Conservation (phyloP, 768 basidiomycete genomes). For the Amanita inopinata region DNA sequence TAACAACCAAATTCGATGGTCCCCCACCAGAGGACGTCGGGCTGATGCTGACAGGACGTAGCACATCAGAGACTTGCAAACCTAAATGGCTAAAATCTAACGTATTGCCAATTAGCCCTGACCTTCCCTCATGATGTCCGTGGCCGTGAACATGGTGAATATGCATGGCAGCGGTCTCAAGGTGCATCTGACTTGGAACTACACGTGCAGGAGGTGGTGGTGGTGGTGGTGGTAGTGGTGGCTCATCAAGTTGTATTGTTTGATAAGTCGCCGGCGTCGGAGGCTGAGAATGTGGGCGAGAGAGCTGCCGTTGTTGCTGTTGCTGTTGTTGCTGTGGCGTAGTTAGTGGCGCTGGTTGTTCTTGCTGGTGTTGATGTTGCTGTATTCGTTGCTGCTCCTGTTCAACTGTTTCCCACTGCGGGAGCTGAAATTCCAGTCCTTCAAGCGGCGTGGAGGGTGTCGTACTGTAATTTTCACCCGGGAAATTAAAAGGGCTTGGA, state of each 20-base stretch:
- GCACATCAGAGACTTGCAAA: constrained; percentile 7
- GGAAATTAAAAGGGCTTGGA: constrained; percentile 21
- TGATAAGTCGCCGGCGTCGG: constrained; percentile 20
- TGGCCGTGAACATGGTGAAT: constrained; percentile 14
- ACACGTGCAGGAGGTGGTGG: constrained; percentile 15
- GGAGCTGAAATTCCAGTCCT: constrained; percentile 14
- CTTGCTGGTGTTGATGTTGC: constrained; percentile 27
- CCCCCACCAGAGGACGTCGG: constrained; percentile 8
- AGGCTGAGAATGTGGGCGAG: constrained; percentile 19
- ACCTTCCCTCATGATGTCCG: constrained; percentile 17
- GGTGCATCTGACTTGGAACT: constrained; percentile 20
- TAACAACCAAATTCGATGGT: neutral
- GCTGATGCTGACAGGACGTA: constrained; percentile 12
- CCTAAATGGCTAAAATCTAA: constrained; percentile 8
- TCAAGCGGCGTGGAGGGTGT: constrained; percentile 38
- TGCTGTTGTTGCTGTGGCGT: constrained; percentile 21
- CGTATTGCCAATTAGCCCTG: constrained; percentile 13
- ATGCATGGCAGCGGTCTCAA: constrained; percentile 11
- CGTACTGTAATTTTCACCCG: constrained; percentile 15
- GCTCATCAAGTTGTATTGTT: constrained; percentile 22
- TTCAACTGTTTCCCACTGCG: constrained; percentile 33
- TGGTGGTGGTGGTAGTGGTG: neutral
- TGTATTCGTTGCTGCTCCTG: constrained; percentile 30
- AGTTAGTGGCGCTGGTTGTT: too few relatives aligned
- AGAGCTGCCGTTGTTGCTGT: constrained; percentile 19